Evolutionary conservation across 768 basidiomycete species (phyloP).

Genomic region (Mycena vitilis): DNA sequence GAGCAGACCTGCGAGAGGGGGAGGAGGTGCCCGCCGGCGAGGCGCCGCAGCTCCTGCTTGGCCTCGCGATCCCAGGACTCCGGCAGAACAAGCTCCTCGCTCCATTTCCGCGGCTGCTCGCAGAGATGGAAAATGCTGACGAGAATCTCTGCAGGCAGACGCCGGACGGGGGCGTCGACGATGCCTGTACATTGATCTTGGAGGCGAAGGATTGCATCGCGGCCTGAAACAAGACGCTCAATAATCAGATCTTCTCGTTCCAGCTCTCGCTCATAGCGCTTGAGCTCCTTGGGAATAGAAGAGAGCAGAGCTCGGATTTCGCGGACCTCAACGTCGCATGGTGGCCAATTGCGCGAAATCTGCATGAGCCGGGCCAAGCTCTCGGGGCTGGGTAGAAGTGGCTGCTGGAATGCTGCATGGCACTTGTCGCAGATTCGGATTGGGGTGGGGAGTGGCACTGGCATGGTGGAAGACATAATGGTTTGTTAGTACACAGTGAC

Average conservation of each 20-base stretch:
- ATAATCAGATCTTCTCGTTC: not conserved
- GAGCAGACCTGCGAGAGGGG: conserved; percentile 6
- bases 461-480: conserved; percentile 4
- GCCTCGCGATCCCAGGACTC: not conserved
- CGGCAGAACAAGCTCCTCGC: not conserved
- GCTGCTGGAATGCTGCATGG: not conserved
- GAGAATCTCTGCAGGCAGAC: conserved; percentile 13
- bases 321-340: not conserved
- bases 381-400: not conserved
- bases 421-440: conserved; percentile 1
- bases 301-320: not conserved
- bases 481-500: not conserved
- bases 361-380: not conserved
- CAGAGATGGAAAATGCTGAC: conserved; percentile 5
- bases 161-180: not conserved
- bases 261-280: not conserved
- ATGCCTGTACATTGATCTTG: not conserved
- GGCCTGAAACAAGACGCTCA: not conserved
- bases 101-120: too few relatives aligned
- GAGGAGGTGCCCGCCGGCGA: conserved; percentile 11
- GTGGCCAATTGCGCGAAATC: not conserved
- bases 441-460: not conserved
- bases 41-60: not conserved
- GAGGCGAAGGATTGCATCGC: not conserved
- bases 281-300: not conserved